Base-by-base conservation (phyloP, 306 rosid genomes). In the Fragaria iinumae region DNA sequence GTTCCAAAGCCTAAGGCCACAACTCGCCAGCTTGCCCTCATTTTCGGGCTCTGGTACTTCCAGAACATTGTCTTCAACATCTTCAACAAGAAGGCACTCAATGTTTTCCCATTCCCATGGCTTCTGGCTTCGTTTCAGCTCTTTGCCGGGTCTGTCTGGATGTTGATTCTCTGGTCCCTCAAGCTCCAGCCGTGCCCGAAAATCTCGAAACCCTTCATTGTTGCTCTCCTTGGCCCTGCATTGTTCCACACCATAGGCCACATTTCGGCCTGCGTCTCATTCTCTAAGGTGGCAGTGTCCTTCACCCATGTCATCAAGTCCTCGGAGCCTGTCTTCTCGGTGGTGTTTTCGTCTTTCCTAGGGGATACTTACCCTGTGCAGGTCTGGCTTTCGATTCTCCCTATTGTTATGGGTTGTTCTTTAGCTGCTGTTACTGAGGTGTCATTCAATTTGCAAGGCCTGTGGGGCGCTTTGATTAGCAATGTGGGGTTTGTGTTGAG, bases 291-390 rank as follows among this genome's bases (percentile, higher is more conserved):
- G 18, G 97, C 96, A 32, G 98, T 95, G 63, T 95, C 98, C 9
- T 95, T 95, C 90, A 95, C 98, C 23, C 97, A 95, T 74, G 98
- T 95, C 75, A 95, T 95, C 71, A 95, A 95, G 82, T 95, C 97
- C 20, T 92, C 97, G 0, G 97, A 92, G 79, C 99, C 98, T 2
- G 97, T 87, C 52, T 95, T 95, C 83, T 86, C 99, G 7, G 97
- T 95, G 38, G 67, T 89, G 0, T 92, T 95, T 71, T 89, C 91
- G 4, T 92, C 97, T 1, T 73, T 88, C 11, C 84, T 95, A 3
- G 99, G 99, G 53, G 93, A 92, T 64, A 82, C 79, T 0, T 92
- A 90, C 77, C 99, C 99, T 20, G 23, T 95, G 2, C 87, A 85
- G 83, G 97, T 92, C 80, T 95, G 99, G 97, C 91, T 95, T 44